Evolutionary conservation across 2,329 filamentous ascomycete species (phyloP).

Genomic region (Arthrocladium fulminans): DNA sequence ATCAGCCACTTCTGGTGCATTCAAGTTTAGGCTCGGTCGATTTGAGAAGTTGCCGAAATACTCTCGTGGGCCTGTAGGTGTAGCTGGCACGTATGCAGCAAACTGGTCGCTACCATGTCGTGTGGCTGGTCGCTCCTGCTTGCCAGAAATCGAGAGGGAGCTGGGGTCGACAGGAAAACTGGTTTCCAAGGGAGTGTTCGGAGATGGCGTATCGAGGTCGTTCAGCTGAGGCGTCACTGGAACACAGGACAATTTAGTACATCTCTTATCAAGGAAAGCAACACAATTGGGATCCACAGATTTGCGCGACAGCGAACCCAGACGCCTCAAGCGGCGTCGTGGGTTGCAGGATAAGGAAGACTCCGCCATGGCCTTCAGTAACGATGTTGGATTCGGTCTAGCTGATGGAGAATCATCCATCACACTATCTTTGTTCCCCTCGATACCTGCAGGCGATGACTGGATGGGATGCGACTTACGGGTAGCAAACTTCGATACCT

Average conservation of each 20-base stretch:
- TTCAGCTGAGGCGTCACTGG: constrained; percentile 55
- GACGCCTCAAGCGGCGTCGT: constrained; percentile 32
- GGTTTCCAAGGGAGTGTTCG: constrained; percentile 69
- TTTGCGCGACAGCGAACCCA: constrained; percentile 33
- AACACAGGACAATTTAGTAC: constrained; percentile 47
- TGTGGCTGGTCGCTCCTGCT: constrained; percentile 34
- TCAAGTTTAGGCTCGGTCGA: constrained; percentile 59
- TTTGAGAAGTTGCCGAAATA: constrained; percentile 50
- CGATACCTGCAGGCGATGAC: constrained; percentile 23
- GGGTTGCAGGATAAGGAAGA: constrained; percentile 30
- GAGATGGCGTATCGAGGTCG: constrained; percentile 49
- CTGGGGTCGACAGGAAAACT: constrained; percentile 72
- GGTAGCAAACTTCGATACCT: constrained; percentile 20
- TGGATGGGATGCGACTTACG: constrained; percentile 32
- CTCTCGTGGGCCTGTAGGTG: constrained; percentile 62
- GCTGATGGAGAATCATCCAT: constrained; percentile 28
- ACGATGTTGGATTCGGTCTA: constrained; percentile 26
- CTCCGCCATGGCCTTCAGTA: constrained; percentile 26
- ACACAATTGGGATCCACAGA: constrained; percentile 23
- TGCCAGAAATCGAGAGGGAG: constrained; percentile 69
- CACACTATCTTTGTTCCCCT: constrained; percentile 27
- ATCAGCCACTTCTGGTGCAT: constrained; percentile 60
- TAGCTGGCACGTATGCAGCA: constrained; percentile 57
- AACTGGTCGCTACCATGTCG: constrained; percentile 31
- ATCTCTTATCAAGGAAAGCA: constrained; percentile 32